Conservation (phyloP, 768 basidiomycete species). For the Mycena maculata region DNA sequence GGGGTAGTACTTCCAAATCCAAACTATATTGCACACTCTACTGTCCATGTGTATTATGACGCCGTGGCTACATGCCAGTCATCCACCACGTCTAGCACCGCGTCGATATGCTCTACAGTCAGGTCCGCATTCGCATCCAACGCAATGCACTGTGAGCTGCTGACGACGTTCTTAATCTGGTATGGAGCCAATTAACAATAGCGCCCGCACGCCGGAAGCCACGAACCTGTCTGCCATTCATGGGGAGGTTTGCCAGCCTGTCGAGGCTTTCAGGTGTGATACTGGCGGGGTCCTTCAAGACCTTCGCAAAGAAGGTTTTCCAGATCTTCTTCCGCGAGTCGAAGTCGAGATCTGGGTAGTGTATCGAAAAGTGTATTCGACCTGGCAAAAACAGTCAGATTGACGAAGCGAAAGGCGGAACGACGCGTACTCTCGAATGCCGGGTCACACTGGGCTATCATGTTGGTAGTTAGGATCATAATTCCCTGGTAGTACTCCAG, state of each 20-base stretch:
- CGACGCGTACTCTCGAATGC: slow-evolving; percentile 46
- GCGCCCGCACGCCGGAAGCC: not conserved
- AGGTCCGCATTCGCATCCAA: slow-evolving; percentile 29
- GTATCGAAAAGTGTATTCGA: slow-evolving; percentile 49
- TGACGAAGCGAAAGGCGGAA: not conserved
- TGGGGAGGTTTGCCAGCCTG: slow-evolving; percentile 30
- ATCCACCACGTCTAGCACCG: slow-evolving; percentile 36
- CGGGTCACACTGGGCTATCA: slow-evolving; percentile 42
- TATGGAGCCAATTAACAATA: not conserved
- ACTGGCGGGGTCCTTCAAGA: slow-evolving; percentile 1
- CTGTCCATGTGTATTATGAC: too few species aligned
- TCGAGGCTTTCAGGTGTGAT: slow-evolving; percentile 36
- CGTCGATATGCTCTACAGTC: slow-evolving; percentile 35
- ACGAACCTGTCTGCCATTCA: slow-evolving; percentile 48
- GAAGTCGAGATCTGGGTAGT: slow-evolving; percentile 44
- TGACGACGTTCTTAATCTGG: slow-evolving; percentile 45
- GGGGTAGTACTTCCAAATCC: too few species aligned
- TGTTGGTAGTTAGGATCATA: slow-evolving; percentile 50
- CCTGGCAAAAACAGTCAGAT: slow-evolving; percentile 26
- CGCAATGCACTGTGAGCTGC: slow-evolving; percentile 42
- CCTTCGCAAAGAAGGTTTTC: slow-evolving; percentile 42
- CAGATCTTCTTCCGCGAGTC: slow-evolving; percentile 43
- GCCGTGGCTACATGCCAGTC: slow-evolving; percentile 35
- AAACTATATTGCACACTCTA: too few species aligned
- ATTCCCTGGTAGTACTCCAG: slow-evolving; percentile 54